Percentiles rank a stretch among this genome's conserved stretches.
phyloP scores from a whole-genome alignment of 371 early-diverging fungal genomes.

The Mortierella sp. region DNA sequence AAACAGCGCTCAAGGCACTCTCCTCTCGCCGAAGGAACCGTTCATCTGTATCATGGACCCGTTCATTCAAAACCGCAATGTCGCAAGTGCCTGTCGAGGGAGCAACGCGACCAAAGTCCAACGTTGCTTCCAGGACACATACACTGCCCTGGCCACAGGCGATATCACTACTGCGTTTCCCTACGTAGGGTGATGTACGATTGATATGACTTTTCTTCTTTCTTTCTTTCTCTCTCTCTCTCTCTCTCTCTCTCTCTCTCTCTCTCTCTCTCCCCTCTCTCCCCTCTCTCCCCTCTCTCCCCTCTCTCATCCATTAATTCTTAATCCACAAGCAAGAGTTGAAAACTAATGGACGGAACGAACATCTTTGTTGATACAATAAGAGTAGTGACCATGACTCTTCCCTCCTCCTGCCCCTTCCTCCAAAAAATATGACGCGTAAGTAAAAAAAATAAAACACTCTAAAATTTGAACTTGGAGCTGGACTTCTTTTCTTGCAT shows the following conservation, averaged over 20 bases:
- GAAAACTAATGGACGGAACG: too few species aligned
- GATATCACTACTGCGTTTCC: constrained; percentile 3
- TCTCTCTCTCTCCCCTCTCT: too few species aligned
- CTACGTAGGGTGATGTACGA: not conserved
- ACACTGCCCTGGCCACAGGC: not conserved
- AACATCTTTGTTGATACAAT: too few species aligned
- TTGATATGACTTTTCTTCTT: too few species aligned
- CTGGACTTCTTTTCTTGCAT: constrained; percentile 64
- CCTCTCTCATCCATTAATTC: too few species aligned
- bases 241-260: too few species aligned
- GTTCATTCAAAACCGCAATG: constrained; percentile 13
- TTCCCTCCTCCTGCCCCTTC: not conserved
- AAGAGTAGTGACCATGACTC: too few species aligned
- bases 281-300: too few species aligned
- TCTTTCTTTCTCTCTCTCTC: too few species aligned
- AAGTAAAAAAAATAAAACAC: constrained; percentile 71
- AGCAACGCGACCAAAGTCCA: not conserved
- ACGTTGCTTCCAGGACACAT: constrained; percentile 1
- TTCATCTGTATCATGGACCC: constrained; percentile 22
- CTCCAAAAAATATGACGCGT: not conserved
- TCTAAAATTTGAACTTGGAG: constrained; percentile 65
- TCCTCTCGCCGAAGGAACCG: not conserved
- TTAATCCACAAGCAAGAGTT: too few species aligned
- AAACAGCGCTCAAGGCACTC: too few species aligned
- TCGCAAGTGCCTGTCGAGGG: not conserved